Evolutionary conservation across 495 filamentous ascomycete species (phyloP).

Genomic region (Penicillium waksmanii): DNA sequence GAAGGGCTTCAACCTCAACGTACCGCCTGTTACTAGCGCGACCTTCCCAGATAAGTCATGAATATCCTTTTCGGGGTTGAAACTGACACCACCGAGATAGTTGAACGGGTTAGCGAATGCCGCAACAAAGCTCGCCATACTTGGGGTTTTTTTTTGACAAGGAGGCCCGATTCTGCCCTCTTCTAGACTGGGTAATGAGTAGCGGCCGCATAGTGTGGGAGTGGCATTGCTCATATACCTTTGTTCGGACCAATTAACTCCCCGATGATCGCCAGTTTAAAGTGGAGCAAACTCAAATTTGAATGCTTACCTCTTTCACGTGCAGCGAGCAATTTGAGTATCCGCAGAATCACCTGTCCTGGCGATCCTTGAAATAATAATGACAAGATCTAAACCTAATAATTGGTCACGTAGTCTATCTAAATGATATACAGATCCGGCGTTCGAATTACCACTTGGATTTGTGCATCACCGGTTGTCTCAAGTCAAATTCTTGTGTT

Average conservation of each 20-base stretch:
- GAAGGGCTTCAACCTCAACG: conserved; percentile 25
- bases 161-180: too few relatives aligned
- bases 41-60: conserved; percentile 55
- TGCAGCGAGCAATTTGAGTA: background rate
- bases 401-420: background rate
- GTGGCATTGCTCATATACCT: background rate
- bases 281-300: conserved; percentile 3
- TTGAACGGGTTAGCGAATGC: conserved; percentile 31
- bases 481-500: too few relatives aligned
- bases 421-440: too few relatives aligned
- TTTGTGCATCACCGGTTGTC: too few relatives aligned
- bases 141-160: background rate
- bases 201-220: background rate
- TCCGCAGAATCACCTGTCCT: background rate
- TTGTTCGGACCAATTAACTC: conserved; percentile 3
- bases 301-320: conserved; percentile 1
- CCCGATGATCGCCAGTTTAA: background rate
- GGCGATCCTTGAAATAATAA: background rate
- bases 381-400: background rate
- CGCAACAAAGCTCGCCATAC: conserved; percentile 28
- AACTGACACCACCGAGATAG: conserved; percentile 33
- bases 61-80: conserved; percentile 53
- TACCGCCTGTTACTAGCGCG: conserved; percentile 60
- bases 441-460: too few relatives aligned
- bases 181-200: background rate